A percentile compares a stretch with the other conserved stretches of the same genome.
These are phyloP conservation scores for Aureobasidium sp. DNA, from an alignment of 2,329 filamentous ascomycete genomes.

Conservation along the genomic window DNA sequence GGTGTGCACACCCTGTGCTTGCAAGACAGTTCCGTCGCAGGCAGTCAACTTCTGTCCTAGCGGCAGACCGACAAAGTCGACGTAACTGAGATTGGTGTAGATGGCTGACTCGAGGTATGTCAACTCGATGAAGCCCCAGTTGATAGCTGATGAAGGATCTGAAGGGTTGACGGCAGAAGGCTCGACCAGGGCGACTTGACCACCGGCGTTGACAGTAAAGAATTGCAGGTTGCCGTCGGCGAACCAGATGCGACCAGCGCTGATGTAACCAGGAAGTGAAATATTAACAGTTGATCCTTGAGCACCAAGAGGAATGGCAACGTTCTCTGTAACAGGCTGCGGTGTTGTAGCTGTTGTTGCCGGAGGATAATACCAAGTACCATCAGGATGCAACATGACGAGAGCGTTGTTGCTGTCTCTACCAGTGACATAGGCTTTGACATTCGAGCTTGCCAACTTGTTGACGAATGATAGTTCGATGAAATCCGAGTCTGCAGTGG, in stretches of 20 bases:
- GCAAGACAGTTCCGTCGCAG: slow-evolving; percentile 39
- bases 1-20: slow-evolving; percentile 50
- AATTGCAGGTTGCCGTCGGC: slow-evolving; percentile 37
- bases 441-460: slow-evolving; percentile 31
- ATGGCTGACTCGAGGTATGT: slow-evolving; percentile 37
- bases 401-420: slow-evolving; percentile 33
- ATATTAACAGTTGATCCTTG: slow-evolving; percentile 33
- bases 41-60: slow-evolving; percentile 48
- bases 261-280: slow-evolving; percentile 35
- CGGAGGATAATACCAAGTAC: slow-evolving; percentile 37
- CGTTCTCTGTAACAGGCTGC: slow-evolving; percentile 30
- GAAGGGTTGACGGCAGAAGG: slow-evolving; percentile 35
- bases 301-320: slow-evolving; percentile 38
- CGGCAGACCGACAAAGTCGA: slow-evolving; percentile 33
- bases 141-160: slow-evolving; percentile 34
- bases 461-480: slow-evolving; percentile 32
- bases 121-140: slow-evolving; percentile 39
- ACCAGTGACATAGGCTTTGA: slow-evolving; percentile 42
- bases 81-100: slow-evolving; percentile 33
- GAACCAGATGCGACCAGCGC: slow-evolving; percentile 40
- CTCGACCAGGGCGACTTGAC: slow-evolving; percentile 36
- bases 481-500: not conserved
- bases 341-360: slow-evolving; percentile 31
- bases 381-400: slow-evolving; percentile 38
- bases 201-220: slow-evolving; percentile 31